Conservation (phyloP, 129 eudicot species). For the Saposhnikovia divaricata region DNA sequence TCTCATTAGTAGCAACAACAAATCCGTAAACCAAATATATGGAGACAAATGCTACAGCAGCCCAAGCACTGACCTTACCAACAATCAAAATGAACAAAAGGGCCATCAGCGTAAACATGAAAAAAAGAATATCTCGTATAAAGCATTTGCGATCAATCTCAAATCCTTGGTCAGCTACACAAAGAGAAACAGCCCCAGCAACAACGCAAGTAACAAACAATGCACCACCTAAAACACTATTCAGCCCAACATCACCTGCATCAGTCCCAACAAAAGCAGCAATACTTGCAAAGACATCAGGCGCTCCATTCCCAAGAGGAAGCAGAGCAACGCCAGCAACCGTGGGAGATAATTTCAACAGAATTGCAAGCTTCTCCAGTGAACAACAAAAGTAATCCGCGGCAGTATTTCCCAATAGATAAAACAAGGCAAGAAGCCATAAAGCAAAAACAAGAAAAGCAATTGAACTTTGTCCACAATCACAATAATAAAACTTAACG, state of each 20-base stretch:
- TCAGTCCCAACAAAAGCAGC: conserved; percentile 77
- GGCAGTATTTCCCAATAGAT: conserved; percentile 88
- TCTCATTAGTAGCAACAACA: conserved; percentile 78
- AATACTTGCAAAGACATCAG: conserved; percentile 95
- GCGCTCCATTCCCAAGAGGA: conserved; percentile 96
- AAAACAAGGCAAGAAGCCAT: conserved; percentile 86
- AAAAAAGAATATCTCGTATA: conserved; percentile 70
- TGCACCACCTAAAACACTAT: conserved; percentile 92
- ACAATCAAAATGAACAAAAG: conserved; percentile 58
- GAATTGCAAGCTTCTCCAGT: conserved; percentile 68
- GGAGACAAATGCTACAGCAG: conserved; percentile 58
- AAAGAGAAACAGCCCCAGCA: conserved; percentile 73
- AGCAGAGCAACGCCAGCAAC: conserved; percentile 92
- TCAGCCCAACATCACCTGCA: conserved; percentile 80
- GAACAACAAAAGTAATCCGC: conserved; percentile 98
- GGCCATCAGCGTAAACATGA: conserved; percentile 44
- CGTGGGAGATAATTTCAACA: conserved; percentile 73
- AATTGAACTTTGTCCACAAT: conserved; percentile 49
- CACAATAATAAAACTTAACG: conserved; percentile 67
- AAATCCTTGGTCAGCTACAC: conserved; percentile 51
- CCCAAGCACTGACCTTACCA: conserved; percentile 63
- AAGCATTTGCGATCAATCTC: conserved; percentile 75
- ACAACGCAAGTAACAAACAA: conserved; percentile 90
- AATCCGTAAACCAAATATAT: conserved; percentile 67
- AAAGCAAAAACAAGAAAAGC: conserved; percentile 52